These are phyloP conservation scores for Rhinocladiella mackenziei DNA, from an alignment of 2,329 filamentous ascomycete genomes.

Conservation along the genomic window DNA sequence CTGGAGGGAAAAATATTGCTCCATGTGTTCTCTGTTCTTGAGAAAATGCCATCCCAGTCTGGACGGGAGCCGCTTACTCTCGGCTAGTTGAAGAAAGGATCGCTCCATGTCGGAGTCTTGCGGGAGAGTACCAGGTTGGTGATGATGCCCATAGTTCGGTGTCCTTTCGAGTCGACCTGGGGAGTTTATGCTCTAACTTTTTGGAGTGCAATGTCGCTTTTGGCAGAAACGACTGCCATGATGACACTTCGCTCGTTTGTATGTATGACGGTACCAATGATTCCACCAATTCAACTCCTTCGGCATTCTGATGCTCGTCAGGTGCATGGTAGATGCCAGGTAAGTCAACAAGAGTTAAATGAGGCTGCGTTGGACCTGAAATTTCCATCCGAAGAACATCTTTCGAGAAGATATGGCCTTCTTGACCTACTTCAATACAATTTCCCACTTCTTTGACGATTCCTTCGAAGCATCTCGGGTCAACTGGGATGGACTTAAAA, in stretches of 20 bases:
- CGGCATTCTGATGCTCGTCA: conserved; percentile 30
- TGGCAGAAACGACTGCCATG: conserved; percentile 45
- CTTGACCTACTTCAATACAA: conserved; percentile 26
- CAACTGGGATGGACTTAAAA: conserved; percentile 25
- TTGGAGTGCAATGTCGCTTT: conserved; percentile 42
- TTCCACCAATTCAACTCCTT: conserved; percentile 52
- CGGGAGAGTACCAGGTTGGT: conserved; percentile 30
- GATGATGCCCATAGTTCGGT: conserved; percentile 22
- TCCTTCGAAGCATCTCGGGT: conserved; percentile 27
- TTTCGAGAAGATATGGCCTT: conserved; percentile 36
- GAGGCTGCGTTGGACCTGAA: conserved; percentile 38
- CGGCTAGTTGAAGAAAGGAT: conserved; percentile 36
- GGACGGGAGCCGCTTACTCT: conserved; percentile 36
- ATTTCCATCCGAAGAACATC: conserved; percentile 45
- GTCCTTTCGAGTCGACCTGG: conserved; percentile 18
- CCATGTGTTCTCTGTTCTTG: conserved; percentile 27
- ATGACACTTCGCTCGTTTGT: conserved; percentile 43
- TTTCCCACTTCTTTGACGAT: conserved; percentile 30
- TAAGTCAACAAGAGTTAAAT: conserved; percentile 44
- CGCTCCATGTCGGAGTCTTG: conserved; percentile 37
- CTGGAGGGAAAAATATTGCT: no score
- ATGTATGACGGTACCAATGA: conserved; percentile 44
- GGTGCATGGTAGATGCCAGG: conserved; percentile 40
- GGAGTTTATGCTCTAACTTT: conserved; percentile 38
- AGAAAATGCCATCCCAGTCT: conserved; percentile 34